Conservation (phyloP, 306 rosid species). For the Styphnolobium japonicum region DNA sequence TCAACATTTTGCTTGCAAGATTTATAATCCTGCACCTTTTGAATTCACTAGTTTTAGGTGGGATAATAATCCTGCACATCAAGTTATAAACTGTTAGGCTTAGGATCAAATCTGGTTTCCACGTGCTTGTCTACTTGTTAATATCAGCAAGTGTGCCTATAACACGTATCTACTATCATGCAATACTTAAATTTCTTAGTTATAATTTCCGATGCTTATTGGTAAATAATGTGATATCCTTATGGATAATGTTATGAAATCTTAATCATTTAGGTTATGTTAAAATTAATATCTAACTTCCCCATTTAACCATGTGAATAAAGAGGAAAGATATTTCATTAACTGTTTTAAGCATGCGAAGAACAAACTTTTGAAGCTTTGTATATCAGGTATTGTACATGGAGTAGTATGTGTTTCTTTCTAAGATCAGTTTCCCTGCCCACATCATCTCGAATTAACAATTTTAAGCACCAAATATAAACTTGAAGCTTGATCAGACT, state of each 20-base stretch:
- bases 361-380: background rate
- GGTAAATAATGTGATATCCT: background rate
- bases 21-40: background rate
- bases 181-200: background rate
- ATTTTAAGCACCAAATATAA: background rate
- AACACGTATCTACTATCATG: background rate
- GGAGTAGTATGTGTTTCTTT: background rate
- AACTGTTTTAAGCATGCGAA: background rate
- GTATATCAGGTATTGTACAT: background rate
- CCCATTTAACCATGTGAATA: background rate
- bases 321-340: background rate
- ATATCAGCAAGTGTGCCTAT: background rate
- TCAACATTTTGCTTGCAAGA: conserved; percentile 2
- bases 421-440: background rate
- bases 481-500: background rate
- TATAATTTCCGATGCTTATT: background rate
- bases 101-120: background rate
- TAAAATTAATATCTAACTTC: background rate
- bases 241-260: background rate
- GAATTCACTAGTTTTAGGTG: background rate
- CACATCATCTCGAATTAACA: background rate
- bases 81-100: background rate
- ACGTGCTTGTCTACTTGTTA: no score
- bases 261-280: background rate
- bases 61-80: background rate